Evolutionary conservation across 108 stramenopile genomes (phyloP).

Genomic region (Pseudonitzschia pungens): DNA sequence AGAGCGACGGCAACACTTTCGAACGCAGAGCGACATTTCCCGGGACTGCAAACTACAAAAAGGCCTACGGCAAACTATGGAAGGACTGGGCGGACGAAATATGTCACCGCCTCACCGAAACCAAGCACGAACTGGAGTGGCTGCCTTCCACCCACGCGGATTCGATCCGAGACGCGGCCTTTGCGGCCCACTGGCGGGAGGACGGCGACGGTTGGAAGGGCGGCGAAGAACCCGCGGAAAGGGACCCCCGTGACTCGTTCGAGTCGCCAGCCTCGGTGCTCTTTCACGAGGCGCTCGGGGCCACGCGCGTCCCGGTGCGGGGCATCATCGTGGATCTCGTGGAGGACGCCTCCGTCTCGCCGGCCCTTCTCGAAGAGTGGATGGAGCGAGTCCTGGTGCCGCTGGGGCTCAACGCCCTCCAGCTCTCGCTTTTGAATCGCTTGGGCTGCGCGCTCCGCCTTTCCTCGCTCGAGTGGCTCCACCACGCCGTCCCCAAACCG

Average conservation of each 20-base stretch:
- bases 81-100: slow-evolving; percentile 12
- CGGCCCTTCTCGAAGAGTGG: background rate
- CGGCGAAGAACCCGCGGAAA: background rate
- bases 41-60: background rate
- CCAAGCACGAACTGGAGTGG: slow-evolving; percentile 6
- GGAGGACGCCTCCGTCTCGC: background rate
- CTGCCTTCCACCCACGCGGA: background rate
- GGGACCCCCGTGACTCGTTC: background rate
- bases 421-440: slow-evolving; percentile 14
- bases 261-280: background rate
- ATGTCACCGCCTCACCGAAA: slow-evolving; percentile 7
- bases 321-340: slow-evolving; percentile 15
- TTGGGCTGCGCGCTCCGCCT: slow-evolving; percentile 2
- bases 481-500: slow-evolving; percentile 10
- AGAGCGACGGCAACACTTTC: background rate
- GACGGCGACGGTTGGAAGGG: background rate
- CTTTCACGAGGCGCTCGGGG: background rate
- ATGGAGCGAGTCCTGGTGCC: slow-evolving; percentile 10
- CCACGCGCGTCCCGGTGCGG: background rate
- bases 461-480: background rate
- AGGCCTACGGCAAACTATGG: background rate
- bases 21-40: background rate
- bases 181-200: background rate
- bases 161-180: slow-evolving; percentile 2
- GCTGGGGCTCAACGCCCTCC: slow-evolving; percentile 11